Evolutionary conservation across 1,139 yeast species (phyloP).

Genomic region (Candida dubliniensis): DNA sequence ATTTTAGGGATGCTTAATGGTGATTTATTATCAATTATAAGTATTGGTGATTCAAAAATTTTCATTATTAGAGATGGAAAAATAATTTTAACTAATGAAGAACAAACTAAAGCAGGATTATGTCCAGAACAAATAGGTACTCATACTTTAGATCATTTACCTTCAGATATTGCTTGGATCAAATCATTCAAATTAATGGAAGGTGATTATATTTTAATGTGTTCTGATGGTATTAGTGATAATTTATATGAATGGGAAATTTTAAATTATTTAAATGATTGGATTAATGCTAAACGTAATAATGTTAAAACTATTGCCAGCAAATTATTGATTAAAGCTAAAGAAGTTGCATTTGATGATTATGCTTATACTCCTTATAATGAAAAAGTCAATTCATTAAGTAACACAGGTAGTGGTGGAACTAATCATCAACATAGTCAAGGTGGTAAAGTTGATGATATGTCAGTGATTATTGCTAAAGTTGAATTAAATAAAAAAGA

Average conservation of each 20-base stretch:
- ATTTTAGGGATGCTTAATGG: slow-evolving; percentile 53
- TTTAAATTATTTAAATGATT: slow-evolving; percentile 34
- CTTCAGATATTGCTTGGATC: slow-evolving; percentile 54
- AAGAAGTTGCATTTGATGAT: slow-evolving; percentile 54
- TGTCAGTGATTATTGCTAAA: slow-evolving; percentile 51
- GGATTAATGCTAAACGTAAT: slow-evolving; percentile 26
- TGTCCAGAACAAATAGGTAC: slow-evolving; percentile 63
- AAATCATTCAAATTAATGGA: slow-evolving; percentile 39
- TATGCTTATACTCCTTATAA: slow-evolving; percentile 57
- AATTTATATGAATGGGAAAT: slow-evolving; percentile 53
- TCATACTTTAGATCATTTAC: slow-evolving; percentile 43
- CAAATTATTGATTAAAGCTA: slow-evolving; percentile 42
- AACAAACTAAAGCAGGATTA: slow-evolving; percentile 46
- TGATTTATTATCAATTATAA: slow-evolving; percentile 46
- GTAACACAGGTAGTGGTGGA: slow-evolving; percentile 18
- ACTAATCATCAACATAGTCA: slow-evolving; percentile 29
- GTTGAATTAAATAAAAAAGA: slow-evolving; percentile 23
- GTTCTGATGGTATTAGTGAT: slow-evolving; percentile 59
- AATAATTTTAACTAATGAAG: slow-evolving; percentile 46
- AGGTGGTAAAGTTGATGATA: slow-evolving; percentile 60
- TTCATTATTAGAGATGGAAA: slow-evolving; percentile 51
- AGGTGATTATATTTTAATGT: slow-evolving; percentile 45
- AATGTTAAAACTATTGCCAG: slow-evolving; percentile 41
- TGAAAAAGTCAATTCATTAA: slow-evolving; percentile 49
- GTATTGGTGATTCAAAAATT: slow-evolving; percentile 57